Evolutionary conservation across 2,329 filamentous ascomycete genomes (phyloP), one percentile per base, ranked within the genome.

Genomic region (Fusarium virguliforme): DNA sequence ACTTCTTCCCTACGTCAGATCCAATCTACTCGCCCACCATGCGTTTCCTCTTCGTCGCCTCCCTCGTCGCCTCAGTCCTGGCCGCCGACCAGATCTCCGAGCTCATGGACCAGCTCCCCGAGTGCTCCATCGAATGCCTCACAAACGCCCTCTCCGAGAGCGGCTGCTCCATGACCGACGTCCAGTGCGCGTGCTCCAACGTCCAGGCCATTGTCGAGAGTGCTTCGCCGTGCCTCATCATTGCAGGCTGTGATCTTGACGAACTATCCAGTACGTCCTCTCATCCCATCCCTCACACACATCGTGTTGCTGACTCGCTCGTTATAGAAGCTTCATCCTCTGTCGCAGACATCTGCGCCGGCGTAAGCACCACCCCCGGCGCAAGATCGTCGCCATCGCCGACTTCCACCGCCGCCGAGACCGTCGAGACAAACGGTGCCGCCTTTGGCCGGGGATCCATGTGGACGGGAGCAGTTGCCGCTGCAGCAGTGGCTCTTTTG

Each of bases 111-210:
- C 24, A 69, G 59, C 78, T 85, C 10, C 83, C 83, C 22, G 41
- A 71, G 6, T 85, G 83, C 73, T 80, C 83, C 12, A 70, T 78
- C 68, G 51, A 69, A 4, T 85, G 83, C 69, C 75, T 85, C 63
- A 68, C 76, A 38, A 58, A 71, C 7, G 79, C 75, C 10, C 77
- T 79, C 22, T 68, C 68, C 18, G 40, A 72, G 46, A 74, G 81
- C 38, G 78, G 78, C 64, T 85, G 83, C 76, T 62, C 50, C 3
- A 26, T 76, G 55, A 65, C 65, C 60, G 81, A 85, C 71, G 70
- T 79, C 46, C 68, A 59, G 13, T 85, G 83, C 76, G 79, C 80
- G 63, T 85, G 83, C 75, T 48, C 51, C 54, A 79, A 83, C 40
- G 64, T 80, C 18, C 72, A 79, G 37, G 72, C 74, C 41, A 78